Percentiles rank a stretch among this genome's conserved stretches.
Conservation (phyloP, 805 yeast genomes). For the Candida boleticola region DNA sequence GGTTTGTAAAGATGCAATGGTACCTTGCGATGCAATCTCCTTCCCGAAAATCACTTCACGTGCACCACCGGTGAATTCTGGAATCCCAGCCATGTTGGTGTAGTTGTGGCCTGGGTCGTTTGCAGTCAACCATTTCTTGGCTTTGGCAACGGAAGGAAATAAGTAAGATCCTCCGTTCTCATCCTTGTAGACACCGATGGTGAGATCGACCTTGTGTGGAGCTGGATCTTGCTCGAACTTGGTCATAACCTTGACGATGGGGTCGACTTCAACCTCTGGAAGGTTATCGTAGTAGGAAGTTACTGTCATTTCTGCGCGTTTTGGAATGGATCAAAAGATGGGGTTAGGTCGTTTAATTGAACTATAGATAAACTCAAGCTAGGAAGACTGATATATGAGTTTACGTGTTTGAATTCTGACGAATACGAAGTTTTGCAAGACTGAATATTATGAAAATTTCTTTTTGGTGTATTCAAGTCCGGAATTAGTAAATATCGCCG, state of each 20-base stretch:
- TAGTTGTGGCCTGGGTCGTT: constrained; percentile 46
- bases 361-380: too few relatives aligned
- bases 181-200: constrained; percentile 46
- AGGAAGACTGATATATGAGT: too few relatives aligned
- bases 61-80: constrained; percentile 34
- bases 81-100: constrained; percentile 41
- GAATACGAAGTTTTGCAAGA: too few relatives aligned
- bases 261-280: constrained; percentile 18
- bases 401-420: too few relatives aligned
- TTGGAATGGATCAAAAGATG: too few relatives aligned
- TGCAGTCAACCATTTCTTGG: constrained; percentile 29
- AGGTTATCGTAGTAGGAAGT: constrained; percentile 14
- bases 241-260: constrained; percentile 23
- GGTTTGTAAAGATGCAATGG: constrained; percentile 36
- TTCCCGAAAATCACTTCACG: constrained; percentile 36
- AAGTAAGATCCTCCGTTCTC: constrained; percentile 35
- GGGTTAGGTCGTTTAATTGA: too few relatives aligned
- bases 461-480: too few relatives aligned
- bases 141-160: constrained; percentile 37
- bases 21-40: constrained; percentile 18
- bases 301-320: constrained; percentile 19
- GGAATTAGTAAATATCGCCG: too few relatives aligned
- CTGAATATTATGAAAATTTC: too few relatives aligned
- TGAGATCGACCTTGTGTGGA: constrained; percentile 38
- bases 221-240: constrained; percentile 22